Percentiles rank a stretch among this genome's conserved stretches.
phyloP scores from a whole-genome alignment of 2,329 filamentous ascomycete genomes.

The Ophiosphaerella narmari region DNA sequence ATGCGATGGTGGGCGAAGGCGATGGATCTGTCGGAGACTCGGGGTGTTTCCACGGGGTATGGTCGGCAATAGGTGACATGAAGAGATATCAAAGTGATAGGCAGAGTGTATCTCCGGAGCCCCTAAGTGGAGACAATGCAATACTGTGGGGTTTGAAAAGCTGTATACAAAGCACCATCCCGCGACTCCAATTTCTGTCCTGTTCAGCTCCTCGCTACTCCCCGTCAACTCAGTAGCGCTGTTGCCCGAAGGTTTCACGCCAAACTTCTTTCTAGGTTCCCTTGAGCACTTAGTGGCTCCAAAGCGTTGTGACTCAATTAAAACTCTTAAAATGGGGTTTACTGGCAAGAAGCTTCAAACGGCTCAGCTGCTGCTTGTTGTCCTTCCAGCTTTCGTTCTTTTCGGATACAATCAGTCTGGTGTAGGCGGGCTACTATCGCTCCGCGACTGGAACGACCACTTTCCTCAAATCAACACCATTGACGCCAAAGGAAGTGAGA shows the following conservation, averaged over 20 bases:
- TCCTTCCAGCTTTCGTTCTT: slow-evolving; percentile 51
- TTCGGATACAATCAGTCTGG: slow-evolving; percentile 60
- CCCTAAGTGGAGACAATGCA: slow-evolving; percentile 15
- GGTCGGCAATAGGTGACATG: background rate
- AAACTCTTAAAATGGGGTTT: slow-evolving; percentile 18
- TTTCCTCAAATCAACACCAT: slow-evolving; percentile 58
- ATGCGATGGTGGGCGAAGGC: background rate
- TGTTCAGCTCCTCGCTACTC: no score
- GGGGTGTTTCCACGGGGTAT: background rate
- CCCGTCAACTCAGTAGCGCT: no score
- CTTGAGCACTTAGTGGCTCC: no score
- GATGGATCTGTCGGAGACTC: background rate
- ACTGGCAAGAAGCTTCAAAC: slow-evolving; percentile 33
- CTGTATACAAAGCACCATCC: slow-evolving; percentile 2
- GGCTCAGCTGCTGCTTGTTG: slow-evolving; percentile 45
- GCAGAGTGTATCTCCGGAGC: background rate
- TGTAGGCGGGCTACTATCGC: slow-evolving; percentile 54
- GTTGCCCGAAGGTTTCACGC: no score
- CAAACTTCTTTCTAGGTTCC: no score
- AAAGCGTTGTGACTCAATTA: background rate
- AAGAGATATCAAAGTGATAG: background rate
- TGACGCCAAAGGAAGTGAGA: slow-evolving; percentile 48
- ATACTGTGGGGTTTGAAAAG: slow-evolving; percentile 4
- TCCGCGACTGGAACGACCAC: slow-evolving; percentile 47
- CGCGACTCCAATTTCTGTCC: no score